phyloP scores from a whole-genome alignment of 352 stramenopile species.

The Pythium chondricola region DNA sequence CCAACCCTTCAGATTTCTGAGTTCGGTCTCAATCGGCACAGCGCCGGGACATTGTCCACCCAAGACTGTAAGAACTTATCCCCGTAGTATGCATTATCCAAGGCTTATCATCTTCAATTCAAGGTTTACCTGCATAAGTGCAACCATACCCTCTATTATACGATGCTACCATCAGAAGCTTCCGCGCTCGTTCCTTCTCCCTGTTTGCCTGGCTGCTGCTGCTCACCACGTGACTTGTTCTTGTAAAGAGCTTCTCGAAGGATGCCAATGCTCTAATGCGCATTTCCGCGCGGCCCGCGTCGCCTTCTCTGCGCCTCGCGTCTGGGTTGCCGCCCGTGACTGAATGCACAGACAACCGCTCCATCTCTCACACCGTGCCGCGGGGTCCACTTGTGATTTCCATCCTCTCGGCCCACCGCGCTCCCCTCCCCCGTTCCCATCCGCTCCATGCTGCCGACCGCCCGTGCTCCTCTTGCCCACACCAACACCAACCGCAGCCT shows the following conservation, averaged over 20 bases:
- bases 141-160: not conserved
- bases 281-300: not conserved
- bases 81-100: not conserved
- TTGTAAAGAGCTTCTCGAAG: slow-evolving; percentile 21
- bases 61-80: slow-evolving; percentile 4
- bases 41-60: slow-evolving; percentile 1
- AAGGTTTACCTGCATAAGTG: not conserved
- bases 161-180: slow-evolving; percentile 20
- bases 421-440: not conserved
- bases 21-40: slow-evolving; percentile 7
- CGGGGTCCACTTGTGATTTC: slow-evolving; percentile 15
- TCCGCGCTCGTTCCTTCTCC: slow-evolving; percentile 11
- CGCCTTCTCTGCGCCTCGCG: not conserved
- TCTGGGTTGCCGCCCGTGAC: too few species aligned
- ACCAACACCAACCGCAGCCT: not conserved
- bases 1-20: slow-evolving; percentile 16
- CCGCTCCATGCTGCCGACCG: slow-evolving; percentile 15
- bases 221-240: slow-evolving; percentile 17
- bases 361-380: too few species aligned
- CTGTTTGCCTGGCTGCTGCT: slow-evolving; percentile 6
- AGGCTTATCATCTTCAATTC: not conserved
- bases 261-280: not conserved
- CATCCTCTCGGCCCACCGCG: not conserved
- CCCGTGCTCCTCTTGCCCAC: slow-evolving; percentile 4
- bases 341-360: too few species aligned